Evolutionary conservation across 108 stramenopile species (phyloP).

Genomic region (Stephanodiscus triporus): DNA sequence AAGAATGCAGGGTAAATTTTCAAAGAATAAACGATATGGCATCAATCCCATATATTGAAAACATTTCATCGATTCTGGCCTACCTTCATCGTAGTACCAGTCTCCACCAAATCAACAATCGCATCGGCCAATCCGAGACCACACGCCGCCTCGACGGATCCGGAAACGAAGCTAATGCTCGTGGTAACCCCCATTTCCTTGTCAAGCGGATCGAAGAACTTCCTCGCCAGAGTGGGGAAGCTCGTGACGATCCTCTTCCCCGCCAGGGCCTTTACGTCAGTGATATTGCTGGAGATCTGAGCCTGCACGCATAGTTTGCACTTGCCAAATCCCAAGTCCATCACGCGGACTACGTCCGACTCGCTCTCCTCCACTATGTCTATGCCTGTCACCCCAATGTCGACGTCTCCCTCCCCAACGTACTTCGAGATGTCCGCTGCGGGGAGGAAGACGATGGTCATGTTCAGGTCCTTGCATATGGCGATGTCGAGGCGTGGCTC

Average conservation of each 20-base stretch:
- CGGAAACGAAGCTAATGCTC: slow-evolving; percentile 88
- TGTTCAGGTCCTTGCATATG: slow-evolving; percentile 80
- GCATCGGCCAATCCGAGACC: slow-evolving; percentile 96
- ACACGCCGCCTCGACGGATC: slow-evolving; percentile 97
- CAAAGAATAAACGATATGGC: too few species aligned
- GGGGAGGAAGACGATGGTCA: slow-evolving; percentile 95
- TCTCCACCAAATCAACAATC: slow-evolving; percentile 97
- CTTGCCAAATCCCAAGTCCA: slow-evolving; percentile 95
- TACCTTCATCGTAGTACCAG: slow-evolving; percentile 97
- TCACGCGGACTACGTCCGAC: slow-evolving; percentile 80
- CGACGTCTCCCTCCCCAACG: slow-evolving; percentile 96
- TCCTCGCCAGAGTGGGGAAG: slow-evolving; percentile 86
- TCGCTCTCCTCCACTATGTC: slow-evolving; percentile 85
- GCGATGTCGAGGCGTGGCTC: slow-evolving; percentile 89
- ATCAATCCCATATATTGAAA: neutral
- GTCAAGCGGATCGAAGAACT: slow-evolving; percentile 86
- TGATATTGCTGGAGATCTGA: slow-evolving; percentile 78
- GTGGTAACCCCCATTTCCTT: slow-evolving; percentile 77
- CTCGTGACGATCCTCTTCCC: slow-evolving; percentile 96
- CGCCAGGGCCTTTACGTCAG: slow-evolving; percentile 70
- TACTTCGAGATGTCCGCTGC: slow-evolving; percentile 96
- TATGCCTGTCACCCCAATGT: slow-evolving; percentile 94
- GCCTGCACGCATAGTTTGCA: slow-evolving; percentile 95
- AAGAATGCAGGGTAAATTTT: neutral
- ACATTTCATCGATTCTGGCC: slow-evolving; percentile 1